phyloP scores from a whole-genome alignment of 129 eudicot species.

The Ambrosia artemisiifolia region DNA sequence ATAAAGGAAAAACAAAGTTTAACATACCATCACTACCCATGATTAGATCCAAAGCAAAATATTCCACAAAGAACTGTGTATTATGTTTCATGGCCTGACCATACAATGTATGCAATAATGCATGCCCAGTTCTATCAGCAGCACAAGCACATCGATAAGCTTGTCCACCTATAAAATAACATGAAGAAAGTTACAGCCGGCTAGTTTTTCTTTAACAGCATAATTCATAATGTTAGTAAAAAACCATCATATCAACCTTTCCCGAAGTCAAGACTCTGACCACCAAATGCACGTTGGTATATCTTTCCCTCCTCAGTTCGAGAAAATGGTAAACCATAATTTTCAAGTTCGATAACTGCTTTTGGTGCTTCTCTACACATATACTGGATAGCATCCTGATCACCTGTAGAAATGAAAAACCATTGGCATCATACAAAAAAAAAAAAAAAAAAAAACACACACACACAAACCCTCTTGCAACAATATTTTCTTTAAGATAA shows the following conservation, averaged over 20 bases:
- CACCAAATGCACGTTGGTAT: conserved; percentile 99
- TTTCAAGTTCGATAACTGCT: conserved; percentile 98
- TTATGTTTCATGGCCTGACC: conserved; percentile 99
- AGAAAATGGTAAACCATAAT: conserved; percentile 95
- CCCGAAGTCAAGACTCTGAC: conserved; percentile 97
- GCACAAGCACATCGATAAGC: conserved; percentile 99
- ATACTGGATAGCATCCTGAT: conserved; percentile 98
- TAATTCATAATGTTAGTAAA: not conserved
- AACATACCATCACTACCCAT: conserved; percentile 92
- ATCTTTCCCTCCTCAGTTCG: conserved; percentile 99
- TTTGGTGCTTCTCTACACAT: conserved; percentile 99
- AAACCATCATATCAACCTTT: conserved; percentile 54
- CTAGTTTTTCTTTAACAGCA: conserved; percentile 6
- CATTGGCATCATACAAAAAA: conserved; percentile 10
- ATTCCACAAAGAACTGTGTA: conserved; percentile 97
- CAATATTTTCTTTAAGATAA: not conserved
- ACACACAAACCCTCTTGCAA: not conserved
- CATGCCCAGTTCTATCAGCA: conserved; percentile 99
- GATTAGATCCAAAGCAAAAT: conserved; percentile 94
- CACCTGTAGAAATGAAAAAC: conserved; percentile 53
- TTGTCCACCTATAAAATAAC: conserved; percentile 72
- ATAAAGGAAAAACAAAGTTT: not conserved
- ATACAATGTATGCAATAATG: conserved; percentile 89
- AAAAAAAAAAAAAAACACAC: not conserved
- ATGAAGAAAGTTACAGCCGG: conserved; percentile 12